A percentile compares a stretch with the other conserved stretches of the same genome.
Conservation (phyloP, 345 rosid species). For the Gossypium herbaceum region DNA sequence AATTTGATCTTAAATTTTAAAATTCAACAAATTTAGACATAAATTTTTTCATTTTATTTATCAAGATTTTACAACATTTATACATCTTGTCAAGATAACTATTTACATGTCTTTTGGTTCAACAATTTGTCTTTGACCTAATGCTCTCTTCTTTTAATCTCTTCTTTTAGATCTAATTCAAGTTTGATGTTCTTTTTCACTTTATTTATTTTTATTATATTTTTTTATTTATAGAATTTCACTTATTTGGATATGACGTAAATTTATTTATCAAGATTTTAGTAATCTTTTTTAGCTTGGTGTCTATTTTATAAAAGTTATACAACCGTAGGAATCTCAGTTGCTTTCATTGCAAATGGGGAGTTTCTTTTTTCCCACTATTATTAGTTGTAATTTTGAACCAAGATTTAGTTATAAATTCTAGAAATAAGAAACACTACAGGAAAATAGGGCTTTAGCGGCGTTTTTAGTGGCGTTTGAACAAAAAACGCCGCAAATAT, state of each 20-base stretch:
- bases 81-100: neutral
- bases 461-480: no score
- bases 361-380: neutral
- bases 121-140: constrained; percentile 9
- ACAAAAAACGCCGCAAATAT: no score
- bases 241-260: neutral
- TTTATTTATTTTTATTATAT: neutral
- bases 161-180: neutral
- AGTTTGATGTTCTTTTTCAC: neutral
- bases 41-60: no score
- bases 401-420: neutral
- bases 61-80: no score
- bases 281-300: neutral
- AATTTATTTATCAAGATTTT: neutral
- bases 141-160: neutral
- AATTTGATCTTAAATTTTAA: no score
- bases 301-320: neutral
- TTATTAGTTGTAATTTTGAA: neutral
- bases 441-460: no score
- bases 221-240: neutral
- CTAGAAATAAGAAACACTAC: neutral
- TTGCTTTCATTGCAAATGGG: neutral
- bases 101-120: neutral
- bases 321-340: neutral
- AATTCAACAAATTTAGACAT: no score